Base-by-base conservation (phyloP, 257 asterid species). In the Marsdenia floribunda region DNA sequence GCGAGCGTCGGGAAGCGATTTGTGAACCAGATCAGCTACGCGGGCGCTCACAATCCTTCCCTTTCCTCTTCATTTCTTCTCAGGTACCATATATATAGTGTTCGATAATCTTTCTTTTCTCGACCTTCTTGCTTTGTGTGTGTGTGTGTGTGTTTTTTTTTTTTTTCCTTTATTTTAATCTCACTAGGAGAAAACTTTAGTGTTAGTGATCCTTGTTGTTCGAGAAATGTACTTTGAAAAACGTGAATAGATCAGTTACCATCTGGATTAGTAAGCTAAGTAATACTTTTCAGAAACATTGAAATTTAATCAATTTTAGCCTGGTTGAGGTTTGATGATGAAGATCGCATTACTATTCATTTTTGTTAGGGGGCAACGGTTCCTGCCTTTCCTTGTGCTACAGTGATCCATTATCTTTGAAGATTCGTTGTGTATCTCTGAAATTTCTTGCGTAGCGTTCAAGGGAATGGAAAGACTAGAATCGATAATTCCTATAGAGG, bases 1-100 rank as follows among this genome's bases (percentile, higher is more conserved):
- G 24, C 26, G 53, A 64, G 70, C 77, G 26, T 77, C 19, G 37
- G 70, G 7, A 78, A 72, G 18, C 64, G 76, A 72, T 72, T 78
- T 26, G 33, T 72, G 73, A 78, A 46, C 33, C 68, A 72, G 19
- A n/a, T 77, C 68, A 53, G 68, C 29, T 63, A 18, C 18, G 37
- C 79, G 16, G 71, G 54, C 61, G 33, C 68, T 75, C 49, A 47
- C 60, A n/a, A 33, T 68, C 42, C 70, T 66, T 66, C 71, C 44
- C 24, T 66, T 66, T 75, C 59, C 18, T n/a, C 78, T 52, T 22
- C 46, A 7, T 35, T 68, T 0, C 38, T 54, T 22, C 46, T 24
- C 60, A 76, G 79, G 79, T 76, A 74, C 42, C 6, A 16, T 66
- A 15, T 44, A 44, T 44, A 42, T 42, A 19, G 1, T 66, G 16